Percentiles rank a stretch among this genome's conserved stretches.
Evolutionary conservation across 805 yeast species (phyloP).

Genomic region (Sugiyamaella floridensis): DNA sequence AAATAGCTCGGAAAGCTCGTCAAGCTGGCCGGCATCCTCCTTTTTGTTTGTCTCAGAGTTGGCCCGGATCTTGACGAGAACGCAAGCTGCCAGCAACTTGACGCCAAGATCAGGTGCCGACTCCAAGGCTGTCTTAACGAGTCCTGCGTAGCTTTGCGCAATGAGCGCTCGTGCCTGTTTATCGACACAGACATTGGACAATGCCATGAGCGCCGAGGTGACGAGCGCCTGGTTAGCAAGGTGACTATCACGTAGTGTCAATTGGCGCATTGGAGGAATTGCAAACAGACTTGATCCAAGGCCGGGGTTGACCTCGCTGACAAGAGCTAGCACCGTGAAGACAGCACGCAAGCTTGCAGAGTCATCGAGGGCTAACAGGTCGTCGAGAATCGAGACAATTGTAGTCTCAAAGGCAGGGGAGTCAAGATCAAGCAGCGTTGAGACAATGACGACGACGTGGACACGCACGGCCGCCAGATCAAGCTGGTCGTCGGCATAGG

Average conservation of each 20-base stretch:
- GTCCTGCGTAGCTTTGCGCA: conserved; percentile 18
- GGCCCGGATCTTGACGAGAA: conserved; percentile 30
- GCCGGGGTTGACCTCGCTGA: conserved; percentile 25
- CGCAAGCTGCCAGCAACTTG: conserved; percentile 29
- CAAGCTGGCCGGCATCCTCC: conserved; percentile 19
- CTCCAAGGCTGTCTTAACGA: conserved; percentile 21
- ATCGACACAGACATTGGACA: conserved; percentile 31
- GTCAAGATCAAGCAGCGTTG: not conserved
- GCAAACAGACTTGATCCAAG: conserved; percentile 23
- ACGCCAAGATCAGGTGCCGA: conserved; percentile 17
- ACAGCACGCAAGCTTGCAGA: conserved; percentile 11
- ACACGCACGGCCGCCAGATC: not conserved
- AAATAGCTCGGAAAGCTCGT: conserved; percentile 25
- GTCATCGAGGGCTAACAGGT: not conserved
- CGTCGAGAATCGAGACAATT: not conserved
- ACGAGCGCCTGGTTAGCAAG: conserved; percentile 19
- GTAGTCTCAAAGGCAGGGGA: not conserved
- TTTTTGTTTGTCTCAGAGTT: conserved; percentile 18
- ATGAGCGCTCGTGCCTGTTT: conserved; percentile 27
- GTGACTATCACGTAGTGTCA: conserved; percentile 11
- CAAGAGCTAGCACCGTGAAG: conserved; percentile 23
- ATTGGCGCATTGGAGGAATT: conserved; percentile 15
- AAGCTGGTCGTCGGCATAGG: conserved; percentile 1
- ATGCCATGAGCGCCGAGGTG: conserved; percentile 25
- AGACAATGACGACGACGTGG: conserved; percentile 2